A percentile compares a stretch with the other conserved stretches of the same genome.
Conservation (phyloP, 2,329 filamentous ascomycete species). For the Xylariales sp. region DNA sequence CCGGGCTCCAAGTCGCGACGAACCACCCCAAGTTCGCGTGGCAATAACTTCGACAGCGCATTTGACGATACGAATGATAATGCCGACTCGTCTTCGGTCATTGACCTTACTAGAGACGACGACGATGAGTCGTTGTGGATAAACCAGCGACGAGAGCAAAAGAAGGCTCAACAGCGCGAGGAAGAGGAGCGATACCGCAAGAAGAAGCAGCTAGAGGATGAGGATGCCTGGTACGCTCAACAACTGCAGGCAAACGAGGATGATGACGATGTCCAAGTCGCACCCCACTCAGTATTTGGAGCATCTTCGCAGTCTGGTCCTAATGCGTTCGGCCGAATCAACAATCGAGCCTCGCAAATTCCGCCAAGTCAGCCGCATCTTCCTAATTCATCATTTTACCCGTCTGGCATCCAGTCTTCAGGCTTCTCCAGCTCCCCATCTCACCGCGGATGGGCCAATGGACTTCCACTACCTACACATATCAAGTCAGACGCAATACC, state of each 20-base stretch:
- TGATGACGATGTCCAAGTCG: slow-evolving; percentile 3
- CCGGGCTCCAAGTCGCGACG: slow-evolving; percentile 29
- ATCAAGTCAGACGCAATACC: background rate
- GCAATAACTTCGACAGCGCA: slow-evolving; percentile 5
- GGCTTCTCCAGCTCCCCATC: background rate
- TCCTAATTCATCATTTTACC: background rate
- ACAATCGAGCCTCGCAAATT: slow-evolving; percentile 10
- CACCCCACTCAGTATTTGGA: background rate
- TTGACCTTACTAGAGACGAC: slow-evolving; percentile 38
- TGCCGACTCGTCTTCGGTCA: slow-evolving; percentile 22
- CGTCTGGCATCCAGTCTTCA: background rate
- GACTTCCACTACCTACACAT: background rate
- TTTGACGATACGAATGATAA: slow-evolving; percentile 6
- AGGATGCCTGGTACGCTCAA: slow-evolving; percentile 15
- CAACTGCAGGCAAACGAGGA: background rate
- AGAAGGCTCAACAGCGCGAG: slow-evolving; percentile 30
- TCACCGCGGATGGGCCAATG: no score
- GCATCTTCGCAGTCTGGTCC: slow-evolving; percentile 8
- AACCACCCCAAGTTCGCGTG: slow-evolving; percentile 17
- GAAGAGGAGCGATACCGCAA: slow-evolving; percentile 24
- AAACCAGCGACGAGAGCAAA: slow-evolving; percentile 31
- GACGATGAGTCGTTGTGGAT: slow-evolving; percentile 19
- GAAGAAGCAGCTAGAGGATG: slow-evolving; percentile 9
- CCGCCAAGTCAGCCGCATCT: background rate
- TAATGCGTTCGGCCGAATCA: slow-evolving; percentile 17